Conservation (phyloP, 345 rosid genomes). For the Orychophragmus violaceus region DNA sequence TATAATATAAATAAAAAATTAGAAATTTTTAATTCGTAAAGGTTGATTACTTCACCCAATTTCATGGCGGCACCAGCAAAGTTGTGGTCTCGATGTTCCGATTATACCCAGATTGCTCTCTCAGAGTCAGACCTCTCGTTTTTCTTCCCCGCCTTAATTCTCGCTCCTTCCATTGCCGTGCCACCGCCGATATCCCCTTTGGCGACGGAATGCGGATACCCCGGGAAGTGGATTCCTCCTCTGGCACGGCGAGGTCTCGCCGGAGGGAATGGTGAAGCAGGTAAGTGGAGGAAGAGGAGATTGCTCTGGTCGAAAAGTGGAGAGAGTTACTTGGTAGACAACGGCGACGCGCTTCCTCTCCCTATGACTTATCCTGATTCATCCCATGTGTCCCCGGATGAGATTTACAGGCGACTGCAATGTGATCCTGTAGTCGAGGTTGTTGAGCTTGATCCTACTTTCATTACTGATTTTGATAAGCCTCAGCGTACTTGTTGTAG, state of each 20-base stretch:
- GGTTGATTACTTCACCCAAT: conserved; percentile 12
- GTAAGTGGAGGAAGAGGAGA: conserved; percentile 55
- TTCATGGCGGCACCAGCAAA: conserved; percentile 31
- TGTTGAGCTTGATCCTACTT: too few species aligned
- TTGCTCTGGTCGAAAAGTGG: conserved; percentile 71
- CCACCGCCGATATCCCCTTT: conserved; percentile 50
- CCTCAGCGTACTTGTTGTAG: neutral
- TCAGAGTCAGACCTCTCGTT: conserved; percentile 38
- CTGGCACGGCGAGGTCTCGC: conserved; percentile 41
- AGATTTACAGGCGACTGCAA: conserved; percentile 58
- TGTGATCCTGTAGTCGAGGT: conserved; percentile 80
- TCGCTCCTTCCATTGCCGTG: conserved; percentile 55
- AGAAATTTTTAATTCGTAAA: conserved; percentile 7
- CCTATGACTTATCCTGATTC: conserved; percentile 90
- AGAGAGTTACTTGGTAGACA: conserved; percentile 68
- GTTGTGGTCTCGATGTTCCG: conserved; percentile 47
- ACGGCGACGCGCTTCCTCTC: conserved; percentile 77
- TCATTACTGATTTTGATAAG: conserved; percentile 10
- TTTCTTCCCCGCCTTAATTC: conserved; percentile 25
- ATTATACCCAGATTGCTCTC: conserved; percentile 44
- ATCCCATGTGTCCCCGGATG: conserved; percentile 68
- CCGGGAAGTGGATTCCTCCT: conserved; percentile 31
- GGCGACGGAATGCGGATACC: conserved; percentile 45
- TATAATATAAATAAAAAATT: neutral
- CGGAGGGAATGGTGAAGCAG: conserved; percentile 30